Conservation (phyloP, 1,284 basidiomycete genomes). For the Cryptococcus floricola region DNA sequence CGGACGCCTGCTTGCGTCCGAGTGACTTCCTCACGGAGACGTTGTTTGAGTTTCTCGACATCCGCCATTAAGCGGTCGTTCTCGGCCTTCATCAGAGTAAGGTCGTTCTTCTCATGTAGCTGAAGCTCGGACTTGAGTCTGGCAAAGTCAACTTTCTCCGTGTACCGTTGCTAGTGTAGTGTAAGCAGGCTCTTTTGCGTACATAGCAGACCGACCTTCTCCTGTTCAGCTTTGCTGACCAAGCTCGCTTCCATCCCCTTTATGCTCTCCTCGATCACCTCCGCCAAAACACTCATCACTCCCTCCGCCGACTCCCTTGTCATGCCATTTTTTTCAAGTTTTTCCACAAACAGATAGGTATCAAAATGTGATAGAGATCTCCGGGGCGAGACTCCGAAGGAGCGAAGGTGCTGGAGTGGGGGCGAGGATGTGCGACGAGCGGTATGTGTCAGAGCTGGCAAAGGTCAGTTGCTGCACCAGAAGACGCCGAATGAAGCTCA, state of each 20-base stretch:
- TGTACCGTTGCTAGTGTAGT: slow-evolving; percentile 73
- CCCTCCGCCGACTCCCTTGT: slow-evolving; percentile 86
- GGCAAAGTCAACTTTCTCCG: slow-evolving; percentile 95
- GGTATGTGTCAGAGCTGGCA: slow-evolving; percentile 2
- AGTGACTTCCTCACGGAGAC: slow-evolving; percentile 84
- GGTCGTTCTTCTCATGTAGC: slow-evolving; percentile 95
- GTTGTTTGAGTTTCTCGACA: slow-evolving; percentile 93
- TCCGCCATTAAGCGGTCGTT: slow-evolving; percentile 88
- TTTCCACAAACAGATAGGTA: slow-evolving; percentile 87
- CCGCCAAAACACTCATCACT: slow-evolving; percentile 89
- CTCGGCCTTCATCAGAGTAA: slow-evolving; percentile 91
- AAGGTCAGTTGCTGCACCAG: background rate
- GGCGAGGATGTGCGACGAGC: slow-evolving; percentile 8
- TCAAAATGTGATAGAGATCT: slow-evolving; percentile 64
- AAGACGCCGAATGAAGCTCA: slow-evolving; percentile 7
- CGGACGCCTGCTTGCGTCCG: slow-evolving; percentile 91
- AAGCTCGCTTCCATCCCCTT: slow-evolving; percentile 89
- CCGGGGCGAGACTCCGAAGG: slow-evolving; percentile 5
- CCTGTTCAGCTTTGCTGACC: slow-evolving; percentile 89
- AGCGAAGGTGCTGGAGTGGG: slow-evolving; percentile 7
- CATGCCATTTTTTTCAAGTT: slow-evolving; percentile 79
- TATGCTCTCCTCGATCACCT: slow-evolving; percentile 91
- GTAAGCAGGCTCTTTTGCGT: background rate
- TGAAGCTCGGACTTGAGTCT: slow-evolving; percentile 95
- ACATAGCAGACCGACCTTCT: slow-evolving; percentile 63